These are phyloP conservation scores for Mortierella sp. DNA, from an alignment of 371 early-diverging fungal genomes.

Conservation along the genomic window DNA sequence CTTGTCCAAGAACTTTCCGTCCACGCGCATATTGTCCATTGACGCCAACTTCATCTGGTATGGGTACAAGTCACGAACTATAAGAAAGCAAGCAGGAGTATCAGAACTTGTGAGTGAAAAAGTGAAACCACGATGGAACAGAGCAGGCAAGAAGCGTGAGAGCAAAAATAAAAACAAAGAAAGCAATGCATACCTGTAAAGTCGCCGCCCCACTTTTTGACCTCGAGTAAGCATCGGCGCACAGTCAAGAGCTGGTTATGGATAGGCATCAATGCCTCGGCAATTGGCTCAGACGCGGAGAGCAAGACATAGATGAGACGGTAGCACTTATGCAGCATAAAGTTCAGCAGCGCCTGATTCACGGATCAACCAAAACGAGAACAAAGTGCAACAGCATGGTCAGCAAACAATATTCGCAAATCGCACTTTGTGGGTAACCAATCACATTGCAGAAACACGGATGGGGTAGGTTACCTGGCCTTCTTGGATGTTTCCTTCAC, in stretches of 20 bases:
- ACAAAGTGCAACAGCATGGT: background rate
- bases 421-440: background rate
- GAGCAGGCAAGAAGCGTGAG: constrained; percentile 2
- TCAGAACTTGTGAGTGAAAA: constrained; percentile 1
- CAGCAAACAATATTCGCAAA: background rate
- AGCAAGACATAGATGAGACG: constrained; percentile 87
- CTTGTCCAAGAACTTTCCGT: constrained; percentile 90
- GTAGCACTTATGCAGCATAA: constrained; percentile 90
- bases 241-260: constrained; percentile 90
- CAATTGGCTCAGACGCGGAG: constrained; percentile 88
- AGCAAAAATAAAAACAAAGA: constrained; percentile 2
- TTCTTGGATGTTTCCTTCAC: constrained; percentile 74
- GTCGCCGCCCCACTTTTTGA: constrained; percentile 87
- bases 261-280: constrained; percentile 86
- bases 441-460: background rate
- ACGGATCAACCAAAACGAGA: background rate
- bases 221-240: constrained; percentile 84
- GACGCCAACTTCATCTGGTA: constrained; percentile 91
- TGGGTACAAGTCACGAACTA: constrained; percentile 86
- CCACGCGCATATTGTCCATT: constrained; percentile 85
- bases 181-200: constrained; percentile 65
- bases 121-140: background rate
- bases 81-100: background rate
- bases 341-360: constrained; percentile 80
- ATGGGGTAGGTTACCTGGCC: constrained; percentile 67